Evolutionary conservation across 805 yeast species (phyloP).

Genomic region (Cyberlindnera amylophila): DNA sequence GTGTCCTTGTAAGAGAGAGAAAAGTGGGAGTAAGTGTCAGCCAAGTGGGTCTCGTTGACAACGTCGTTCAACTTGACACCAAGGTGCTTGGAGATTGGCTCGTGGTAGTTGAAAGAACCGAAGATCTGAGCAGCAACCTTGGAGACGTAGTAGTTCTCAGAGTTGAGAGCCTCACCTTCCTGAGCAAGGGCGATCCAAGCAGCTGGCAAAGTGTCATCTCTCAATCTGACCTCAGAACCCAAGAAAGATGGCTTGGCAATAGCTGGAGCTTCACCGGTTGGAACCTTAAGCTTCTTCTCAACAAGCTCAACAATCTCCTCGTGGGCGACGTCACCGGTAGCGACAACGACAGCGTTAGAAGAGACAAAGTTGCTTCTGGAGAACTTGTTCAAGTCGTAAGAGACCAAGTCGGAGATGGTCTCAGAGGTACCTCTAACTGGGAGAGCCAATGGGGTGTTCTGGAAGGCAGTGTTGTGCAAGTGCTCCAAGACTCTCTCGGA

Average conservation of each 20-base stretch:
- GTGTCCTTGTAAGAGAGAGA: conserved; percentile 68
- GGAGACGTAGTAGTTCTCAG: conserved; percentile 67
- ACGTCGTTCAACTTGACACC: conserved; percentile 70
- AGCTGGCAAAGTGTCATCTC: conserved; percentile 82
- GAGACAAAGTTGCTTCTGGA: conserved; percentile 53
- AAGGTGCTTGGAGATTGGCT: conserved; percentile 52
- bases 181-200: conserved; percentile 78
- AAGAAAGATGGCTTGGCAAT: conserved; percentile 59
- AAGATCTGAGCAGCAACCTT: conserved; percentile 66
- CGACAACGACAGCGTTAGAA: conserved; percentile 65
- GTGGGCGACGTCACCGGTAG: conserved; percentile 68
- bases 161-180: conserved; percentile 59
- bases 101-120: conserved; percentile 51
- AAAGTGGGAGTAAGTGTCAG: conserved; percentile 70
- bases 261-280: conserved; percentile 49
- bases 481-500: conserved; percentile 62
- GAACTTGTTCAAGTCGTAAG: conserved; percentile 55
- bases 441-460: conserved; percentile 74
- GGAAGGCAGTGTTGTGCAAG: conserved; percentile 80
- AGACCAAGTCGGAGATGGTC: conserved; percentile 52
- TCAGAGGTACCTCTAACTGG: conserved; percentile 76
- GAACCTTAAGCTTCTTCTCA: conserved; percentile 45
- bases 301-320: conserved; percentile 65
- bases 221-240: conserved; percentile 83
- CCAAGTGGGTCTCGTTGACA: conserved; percentile 68